Conservation (phyloP, 2,329 filamentous ascomycete genomes). For the Aureobasidium sp. region DNA sequence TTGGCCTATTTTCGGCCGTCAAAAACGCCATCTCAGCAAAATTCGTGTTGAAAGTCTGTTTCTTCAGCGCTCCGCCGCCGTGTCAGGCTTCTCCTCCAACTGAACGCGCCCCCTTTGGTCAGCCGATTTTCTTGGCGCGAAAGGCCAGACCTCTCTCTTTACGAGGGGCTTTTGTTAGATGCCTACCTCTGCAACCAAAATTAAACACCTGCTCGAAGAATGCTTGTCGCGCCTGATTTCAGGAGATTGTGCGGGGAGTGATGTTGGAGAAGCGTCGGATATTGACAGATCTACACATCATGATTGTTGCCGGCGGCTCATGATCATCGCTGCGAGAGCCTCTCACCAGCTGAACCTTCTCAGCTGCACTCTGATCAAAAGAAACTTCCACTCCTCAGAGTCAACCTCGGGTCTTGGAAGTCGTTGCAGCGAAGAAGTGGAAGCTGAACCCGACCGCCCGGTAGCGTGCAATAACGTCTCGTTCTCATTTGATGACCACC, state of each 20-base stretch:
- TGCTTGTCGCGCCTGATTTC: neutral
- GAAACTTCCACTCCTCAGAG: constrained; percentile 3
- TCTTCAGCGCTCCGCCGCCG: neutral
- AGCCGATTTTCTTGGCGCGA: neutral
- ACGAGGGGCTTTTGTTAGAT: neutral
- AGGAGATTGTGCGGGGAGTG: neutral
- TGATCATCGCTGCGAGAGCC: neutral
- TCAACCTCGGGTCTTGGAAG: neutral
- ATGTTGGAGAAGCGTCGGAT: neutral
- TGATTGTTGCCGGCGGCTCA: neutral
- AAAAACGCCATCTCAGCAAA: constrained; percentile 1
- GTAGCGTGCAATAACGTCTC: constrained; percentile 7
- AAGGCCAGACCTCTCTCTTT: neutral
- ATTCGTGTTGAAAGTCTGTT: neutral
- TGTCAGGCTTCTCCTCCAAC: neutral
- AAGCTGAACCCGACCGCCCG: constrained; percentile 5
- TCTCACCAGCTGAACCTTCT: neutral
- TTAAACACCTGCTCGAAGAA: neutral
- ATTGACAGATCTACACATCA: neutral
- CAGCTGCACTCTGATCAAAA: neutral
- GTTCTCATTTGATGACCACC: constrained; percentile 7
- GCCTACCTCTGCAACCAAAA: neutral
- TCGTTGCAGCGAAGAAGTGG: constrained; percentile 7
- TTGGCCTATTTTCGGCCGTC: constrained; percentile 2
- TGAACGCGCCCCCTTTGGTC: neutral